phyloP scores from a whole-genome alignment of 148 eudicot species.

The Tetragonia tetragonoides region DNA sequence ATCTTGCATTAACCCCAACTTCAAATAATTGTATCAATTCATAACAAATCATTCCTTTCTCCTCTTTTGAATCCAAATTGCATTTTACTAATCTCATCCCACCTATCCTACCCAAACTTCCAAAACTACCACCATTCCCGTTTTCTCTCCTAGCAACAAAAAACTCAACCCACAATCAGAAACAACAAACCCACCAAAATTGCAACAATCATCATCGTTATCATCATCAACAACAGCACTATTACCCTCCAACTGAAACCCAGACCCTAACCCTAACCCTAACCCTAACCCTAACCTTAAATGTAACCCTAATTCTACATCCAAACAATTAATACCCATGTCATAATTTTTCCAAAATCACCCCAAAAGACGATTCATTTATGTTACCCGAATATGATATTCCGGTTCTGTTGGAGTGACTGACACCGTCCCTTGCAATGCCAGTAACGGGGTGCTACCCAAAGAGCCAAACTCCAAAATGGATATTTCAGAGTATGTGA shows the following conservation, averaged over 20 bases:
- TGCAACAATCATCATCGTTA: slow-evolving; percentile 21
- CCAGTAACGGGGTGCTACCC: too few species aligned
- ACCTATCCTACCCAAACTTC: slow-evolving; percentile 26
- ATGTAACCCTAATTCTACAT: slow-evolving; percentile 42
- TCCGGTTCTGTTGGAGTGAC: too few species aligned
- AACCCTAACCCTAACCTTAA: slow-evolving; percentile 29
- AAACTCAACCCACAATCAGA: slow-evolving; percentile 47
- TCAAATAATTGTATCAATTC: too few species aligned
- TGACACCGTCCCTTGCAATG: too few species aligned
- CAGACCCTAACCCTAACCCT: too few species aligned
- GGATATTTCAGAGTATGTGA: too few species aligned
- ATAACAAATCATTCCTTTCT: slow-evolving; percentile 24
- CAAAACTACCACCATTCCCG: slow-evolving; percentile 2
- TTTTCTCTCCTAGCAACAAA: slow-evolving; percentile 38
- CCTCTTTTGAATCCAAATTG: slow-evolving; percentile 39
- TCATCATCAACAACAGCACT: too few species aligned
- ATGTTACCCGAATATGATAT: slow-evolving; percentile 20
- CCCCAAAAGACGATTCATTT: slow-evolving; percentile 31
- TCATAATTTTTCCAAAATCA: slow-evolving; percentile 36
- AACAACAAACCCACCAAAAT: slow-evolving; percentile 39
- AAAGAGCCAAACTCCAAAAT: too few species aligned
- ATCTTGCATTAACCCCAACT: too few species aligned
- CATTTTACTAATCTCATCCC: slow-evolving; percentile 34
- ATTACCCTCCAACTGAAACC: slow-evolving; percentile 6
- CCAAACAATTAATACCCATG: slow-evolving; percentile 35